Evolutionary conservation across 176 grass and related monocot species (phyloP), one percentile per base, ranked within the genome.

Genomic region (Phyllostachys edulis): DNA sequence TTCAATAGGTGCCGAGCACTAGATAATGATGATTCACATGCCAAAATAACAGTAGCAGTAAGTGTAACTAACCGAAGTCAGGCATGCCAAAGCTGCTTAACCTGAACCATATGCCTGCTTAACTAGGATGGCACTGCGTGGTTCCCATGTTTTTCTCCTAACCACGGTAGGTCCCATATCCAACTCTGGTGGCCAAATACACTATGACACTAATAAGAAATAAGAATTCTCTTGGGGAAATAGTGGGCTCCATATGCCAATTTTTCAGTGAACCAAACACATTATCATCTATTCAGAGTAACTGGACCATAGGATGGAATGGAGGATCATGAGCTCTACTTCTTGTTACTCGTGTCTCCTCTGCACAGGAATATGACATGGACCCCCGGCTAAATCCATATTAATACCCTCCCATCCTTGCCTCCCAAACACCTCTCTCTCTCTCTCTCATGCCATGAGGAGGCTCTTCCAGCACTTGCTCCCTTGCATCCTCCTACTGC

Each of bases 351-450:
- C 8, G 2, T 79, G 79, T 76, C 54, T 76, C 8, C 61, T 49
- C 23, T 24, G 45, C 37, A 55, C 67, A 71, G 41, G 67, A 50
- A 38, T 2, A 79, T 39, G 84, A 2, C 37, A 72, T 52, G 67
- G 71, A 74, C 71, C 49, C 50, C 84, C 23, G 18, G 45, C 73
- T 80, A 74, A 75, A 52, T 79, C 80, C 54, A 26, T 94, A 91
- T 92, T 94, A 92, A 92, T 92, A 92, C 77, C 84, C 84, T 87
- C 79, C 51, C 41, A 78, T 62, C 16, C 83, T 69, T 63, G 46
- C 73, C 39, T 47, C 57, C 13, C 51, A 54, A 67, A 12, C 12
- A 5, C 2, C 69, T 67, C 79, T 10, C 80, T 38, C 60, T 78
- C 69, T 6, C 32, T 20, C 47, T 42, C 80, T 9, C 4, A 81